These are phyloP conservation scores for Penicillium thymicola DNA, from an alignment of 2,329 filamentous ascomycete genomes.

Conservation along the genomic window DNA sequence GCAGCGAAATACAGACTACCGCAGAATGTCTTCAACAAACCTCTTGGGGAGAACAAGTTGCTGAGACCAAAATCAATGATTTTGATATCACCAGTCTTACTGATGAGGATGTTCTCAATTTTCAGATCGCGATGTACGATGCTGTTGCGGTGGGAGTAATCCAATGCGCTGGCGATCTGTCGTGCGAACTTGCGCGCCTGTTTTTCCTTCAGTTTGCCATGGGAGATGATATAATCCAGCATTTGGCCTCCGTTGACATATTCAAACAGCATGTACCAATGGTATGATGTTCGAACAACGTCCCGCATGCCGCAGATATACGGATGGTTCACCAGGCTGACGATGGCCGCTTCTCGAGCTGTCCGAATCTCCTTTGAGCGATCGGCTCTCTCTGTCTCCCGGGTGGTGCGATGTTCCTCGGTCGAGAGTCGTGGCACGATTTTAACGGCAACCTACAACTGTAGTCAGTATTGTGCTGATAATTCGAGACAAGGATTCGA, in stretches of 20 bases:
- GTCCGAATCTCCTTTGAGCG: conserved; percentile 96
- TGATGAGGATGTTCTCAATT: conserved; percentile 99
- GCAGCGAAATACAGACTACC: conserved; percentile 97
- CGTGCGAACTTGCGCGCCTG: conserved; percentile 96
- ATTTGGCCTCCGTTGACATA: conserved; percentile 99
- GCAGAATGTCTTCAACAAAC: conserved; percentile 91
- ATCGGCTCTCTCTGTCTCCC: conserved; percentile 82
- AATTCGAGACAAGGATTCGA: not conserved
- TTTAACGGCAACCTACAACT: conserved; percentile 80
- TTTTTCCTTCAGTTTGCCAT: conserved; percentile 96
- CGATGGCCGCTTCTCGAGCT: conserved; percentile 91
- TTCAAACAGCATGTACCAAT: conserved; percentile 99
- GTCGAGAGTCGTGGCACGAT: conserved; percentile 89
- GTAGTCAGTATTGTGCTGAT: not conserved
- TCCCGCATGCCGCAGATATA: conserved; percentile 96
- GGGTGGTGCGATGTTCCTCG: conserved; percentile 71
- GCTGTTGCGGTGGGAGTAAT: conserved; percentile 97
- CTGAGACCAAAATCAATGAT: conserved; percentile 98
- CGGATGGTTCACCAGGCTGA: conserved; percentile 87
- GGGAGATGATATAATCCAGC: conserved; percentile 99
- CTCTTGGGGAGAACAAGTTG: conserved; percentile 85
- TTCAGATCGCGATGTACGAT: conserved; percentile 97
- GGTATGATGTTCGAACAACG: conserved; percentile 91
- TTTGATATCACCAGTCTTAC: conserved; percentile 98
- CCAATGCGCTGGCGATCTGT: conserved; percentile 92